phyloP scores from a whole-genome alignment of 2,329 filamentous ascomycete species.

The Diaporthe capsici region DNA sequence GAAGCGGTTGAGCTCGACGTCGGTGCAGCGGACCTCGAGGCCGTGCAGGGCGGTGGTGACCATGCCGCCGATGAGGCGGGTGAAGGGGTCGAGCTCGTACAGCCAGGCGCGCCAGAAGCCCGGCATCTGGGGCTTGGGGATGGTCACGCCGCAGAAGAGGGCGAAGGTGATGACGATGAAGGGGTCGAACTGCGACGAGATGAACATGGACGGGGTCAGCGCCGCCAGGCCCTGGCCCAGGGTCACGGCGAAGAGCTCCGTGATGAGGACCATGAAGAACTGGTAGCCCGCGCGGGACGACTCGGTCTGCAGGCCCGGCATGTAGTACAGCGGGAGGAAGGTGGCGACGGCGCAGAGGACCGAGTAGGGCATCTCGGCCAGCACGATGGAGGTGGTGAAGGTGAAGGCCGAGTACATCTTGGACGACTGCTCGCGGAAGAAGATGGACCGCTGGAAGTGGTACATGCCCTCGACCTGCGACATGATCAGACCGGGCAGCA shows the following conservation, averaged over 20 bases:
- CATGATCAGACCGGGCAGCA: conserved; percentile 86
- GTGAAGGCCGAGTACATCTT: conserved; percentile 89
- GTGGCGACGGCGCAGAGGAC: conserved; percentile 84
- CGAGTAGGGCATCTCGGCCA: conserved; percentile 88
- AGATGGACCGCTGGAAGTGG: conserved; percentile 83
- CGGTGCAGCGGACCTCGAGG: conserved; percentile 71
- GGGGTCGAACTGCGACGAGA: conserved; percentile 84
- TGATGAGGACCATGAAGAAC: conserved; percentile 87
- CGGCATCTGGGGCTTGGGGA: conserved; percentile 83
- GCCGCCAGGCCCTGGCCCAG: conserved; percentile 83
- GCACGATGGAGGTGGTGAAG: conserved; percentile 82
- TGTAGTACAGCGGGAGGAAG: conserved; percentile 88
- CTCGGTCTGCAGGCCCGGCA: conserved; percentile 78
- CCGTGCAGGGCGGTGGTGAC: conserved; percentile 82
- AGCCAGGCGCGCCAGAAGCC: conserved; percentile 85
- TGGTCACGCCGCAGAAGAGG: conserved; percentile 89
- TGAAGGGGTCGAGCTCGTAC: conserved; percentile 87
- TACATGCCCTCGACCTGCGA: conserved; percentile 89
- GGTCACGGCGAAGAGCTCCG: conserved; percentile 87
- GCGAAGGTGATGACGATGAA: conserved; percentile 87
- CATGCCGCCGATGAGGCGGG: conserved; percentile 84
- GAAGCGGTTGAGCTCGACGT: conserved; percentile 77
- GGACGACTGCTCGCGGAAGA: conserved; percentile 86
- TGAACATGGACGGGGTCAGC: conserved; percentile 83
- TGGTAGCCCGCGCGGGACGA: conserved; percentile 83